Base-by-base conservation (phyloP, 371 early-diverging fungal species). In the Saksenaea oblongispora region DNA sequence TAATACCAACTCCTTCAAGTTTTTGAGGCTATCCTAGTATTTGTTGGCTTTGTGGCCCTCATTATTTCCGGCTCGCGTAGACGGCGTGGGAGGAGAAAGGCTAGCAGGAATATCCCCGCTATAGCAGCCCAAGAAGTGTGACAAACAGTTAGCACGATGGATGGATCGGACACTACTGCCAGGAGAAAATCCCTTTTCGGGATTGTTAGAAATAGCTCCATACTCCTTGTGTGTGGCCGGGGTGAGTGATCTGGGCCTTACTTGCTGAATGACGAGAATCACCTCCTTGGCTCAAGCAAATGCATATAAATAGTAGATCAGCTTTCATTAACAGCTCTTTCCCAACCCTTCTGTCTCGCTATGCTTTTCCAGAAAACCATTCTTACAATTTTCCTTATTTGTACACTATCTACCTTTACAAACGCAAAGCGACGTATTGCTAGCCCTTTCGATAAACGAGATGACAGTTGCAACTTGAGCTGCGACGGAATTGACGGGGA, bases 401-500 rank as follows among this genome's bases (percentile, higher is more conserved):
- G 41, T 9, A 28, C 26, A 0, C 44, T 39, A 0, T 31, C 56
- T 5, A 34, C 63, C 15, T 53, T 64, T 18, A 27, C 28, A 15
- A 58, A 54, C 65, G 59, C 65, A 39, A 17, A 36, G 15, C 37
- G 41, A 39, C 13, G 22, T 27, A 27, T 54, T 41, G 39, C 18
- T 14, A 59, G 58, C 17, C 59, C 37, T 39, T 53, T 64, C 18
- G 65, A 35, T 5, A 59, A 51, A 26, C 65, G 65, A 17, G 51
- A 58, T 7, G 54, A 59, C 11, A 18, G 64, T 47, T n/a, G 65
- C 61, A 18, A 69, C 59, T 58, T 71, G 60, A 31, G 72, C 70
- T 41, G 71, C 66, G 41, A 70, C 56, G 22, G 70, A 62, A 62
- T 70, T 63, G 71, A 70, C 65, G 24, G 67, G 27, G 10, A 68